Conservation (phyloP, 495 filamentous ascomycete species). For the Tuber brumale region DNA sequence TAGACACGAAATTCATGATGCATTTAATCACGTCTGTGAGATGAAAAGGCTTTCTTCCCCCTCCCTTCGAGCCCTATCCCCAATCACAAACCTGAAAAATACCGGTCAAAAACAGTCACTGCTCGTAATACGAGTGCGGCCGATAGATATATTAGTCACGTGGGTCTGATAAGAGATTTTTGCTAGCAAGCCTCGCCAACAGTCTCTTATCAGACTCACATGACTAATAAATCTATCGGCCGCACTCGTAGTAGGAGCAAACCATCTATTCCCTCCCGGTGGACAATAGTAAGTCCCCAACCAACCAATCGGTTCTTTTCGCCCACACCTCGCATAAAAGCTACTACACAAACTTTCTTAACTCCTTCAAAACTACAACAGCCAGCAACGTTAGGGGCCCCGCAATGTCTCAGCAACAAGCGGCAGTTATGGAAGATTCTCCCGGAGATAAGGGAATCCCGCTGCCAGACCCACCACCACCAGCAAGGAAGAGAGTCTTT, state of each 20-base stretch:
- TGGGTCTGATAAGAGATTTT: too few species aligned
- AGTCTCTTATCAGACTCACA: too few species aligned
- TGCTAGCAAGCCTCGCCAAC: too few species aligned
- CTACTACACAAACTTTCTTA: not conserved
- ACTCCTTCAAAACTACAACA: not conserved
- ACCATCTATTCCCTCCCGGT: not conserved
- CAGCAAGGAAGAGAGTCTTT: not conserved
- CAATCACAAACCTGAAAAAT: not conserved
- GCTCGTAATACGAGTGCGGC: too few species aligned
- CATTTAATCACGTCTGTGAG: not conserved
- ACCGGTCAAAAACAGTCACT: not conserved
- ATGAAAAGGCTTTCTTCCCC: not conserved
- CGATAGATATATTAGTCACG: too few species aligned
- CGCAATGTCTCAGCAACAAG: not conserved
- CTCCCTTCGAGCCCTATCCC: not conserved
- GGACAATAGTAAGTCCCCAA: not conserved
- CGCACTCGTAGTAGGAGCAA: too few species aligned
- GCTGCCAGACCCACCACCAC: not conserved
- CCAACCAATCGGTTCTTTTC: not conserved
- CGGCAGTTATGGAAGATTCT: not conserved
- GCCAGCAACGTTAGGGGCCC: not conserved
- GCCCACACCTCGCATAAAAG: not conserved
- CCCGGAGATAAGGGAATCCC: not conserved
- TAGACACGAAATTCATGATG: not conserved
- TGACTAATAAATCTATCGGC: too few species aligned